A percentile compares a stretch with the other conserved stretches of the same genome.
These are phyloP conservation scores for Microdochium nivale DNA, from an alignment of 2,329 filamentous ascomycete species.

Conservation along the genomic window DNA sequence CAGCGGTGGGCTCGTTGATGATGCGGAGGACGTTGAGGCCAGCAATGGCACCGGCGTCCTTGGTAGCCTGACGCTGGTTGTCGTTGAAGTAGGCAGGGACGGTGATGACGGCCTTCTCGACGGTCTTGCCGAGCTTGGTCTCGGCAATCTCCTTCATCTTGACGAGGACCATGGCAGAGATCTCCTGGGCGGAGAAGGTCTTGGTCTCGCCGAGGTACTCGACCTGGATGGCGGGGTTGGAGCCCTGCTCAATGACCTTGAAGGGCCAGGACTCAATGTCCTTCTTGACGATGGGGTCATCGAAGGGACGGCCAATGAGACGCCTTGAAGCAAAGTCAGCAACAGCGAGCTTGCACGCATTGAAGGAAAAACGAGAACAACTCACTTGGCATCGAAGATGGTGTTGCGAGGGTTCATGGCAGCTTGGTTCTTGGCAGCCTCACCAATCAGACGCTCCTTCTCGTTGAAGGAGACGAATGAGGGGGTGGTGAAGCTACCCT, in stretches of 20 bases:
- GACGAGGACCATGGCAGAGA: constrained; percentile 96
- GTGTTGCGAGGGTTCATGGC: constrained; percentile 99
- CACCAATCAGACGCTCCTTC: constrained; percentile 97
- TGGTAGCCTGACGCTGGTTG: constrained; percentile 98
- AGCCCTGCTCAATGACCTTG: constrained; percentile 87
- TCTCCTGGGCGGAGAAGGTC: constrained; percentile 95
- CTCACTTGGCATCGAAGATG: constrained; percentile 98
- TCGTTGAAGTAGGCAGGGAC: constrained; percentile 99
- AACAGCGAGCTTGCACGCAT: background rate
- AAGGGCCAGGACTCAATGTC: constrained; percentile 98
- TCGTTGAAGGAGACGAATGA: constrained; percentile 99
- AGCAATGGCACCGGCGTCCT: constrained; percentile 96
- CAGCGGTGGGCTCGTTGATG: constrained; percentile 99
- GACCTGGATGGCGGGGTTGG: constrained; percentile 87
- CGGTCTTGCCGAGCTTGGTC: constrained; percentile 96
- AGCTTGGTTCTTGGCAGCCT: constrained; percentile 99
- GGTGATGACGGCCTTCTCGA: constrained; percentile 97
- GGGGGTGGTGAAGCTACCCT: constrained; percentile 97
- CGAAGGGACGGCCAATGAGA: constrained; percentile 91
- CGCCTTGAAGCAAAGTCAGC: constrained; percentile 49
- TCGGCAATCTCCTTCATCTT: constrained; percentile 99
- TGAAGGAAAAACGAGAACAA: constrained; percentile 10
- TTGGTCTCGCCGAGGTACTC: constrained; percentile 93
- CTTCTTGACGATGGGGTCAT: constrained; percentile 97
- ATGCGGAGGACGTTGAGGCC: constrained; percentile 98